Evolutionary conservation across 1,284 basidiomycete genomes (phyloP).

Genomic region (Waitea zeae): DNA sequence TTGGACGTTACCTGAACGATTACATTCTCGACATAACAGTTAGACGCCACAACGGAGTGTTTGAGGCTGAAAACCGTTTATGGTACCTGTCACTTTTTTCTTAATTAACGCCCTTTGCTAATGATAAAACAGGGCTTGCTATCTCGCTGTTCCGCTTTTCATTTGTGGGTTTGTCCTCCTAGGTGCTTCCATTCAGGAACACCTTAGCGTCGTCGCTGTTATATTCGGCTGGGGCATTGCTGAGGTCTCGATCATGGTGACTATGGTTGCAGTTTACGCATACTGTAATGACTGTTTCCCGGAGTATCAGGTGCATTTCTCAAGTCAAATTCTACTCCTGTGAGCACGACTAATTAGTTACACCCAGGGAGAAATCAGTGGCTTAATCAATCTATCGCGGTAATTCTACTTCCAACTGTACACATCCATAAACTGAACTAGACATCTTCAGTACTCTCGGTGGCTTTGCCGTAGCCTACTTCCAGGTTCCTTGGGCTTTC

Average conservation of each 20-base stretch:
- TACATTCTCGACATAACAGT: constrained; percentile 42
- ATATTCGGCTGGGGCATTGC: constrained; percentile 57
- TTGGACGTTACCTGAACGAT: constrained; percentile 52
- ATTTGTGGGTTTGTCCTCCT: constrained; percentile 46
- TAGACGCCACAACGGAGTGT: constrained; percentile 45
- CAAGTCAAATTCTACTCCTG: background rate
- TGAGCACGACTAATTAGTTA: constrained; percentile 2
- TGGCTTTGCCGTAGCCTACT: constrained; percentile 47
- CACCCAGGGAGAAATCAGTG: constrained; percentile 34
- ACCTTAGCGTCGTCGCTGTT: constrained; percentile 33
- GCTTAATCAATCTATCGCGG: constrained; percentile 46
- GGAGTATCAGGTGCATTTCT: constrained; percentile 21
- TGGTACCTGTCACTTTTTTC: constrained; percentile 24
- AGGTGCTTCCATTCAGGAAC: constrained; percentile 38
- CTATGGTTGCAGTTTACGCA: constrained; percentile 48
- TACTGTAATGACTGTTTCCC: constrained; percentile 31
- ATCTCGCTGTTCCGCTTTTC: constrained; percentile 43
- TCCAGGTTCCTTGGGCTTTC: constrained; percentile 41
- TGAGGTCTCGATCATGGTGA: constrained; percentile 41
- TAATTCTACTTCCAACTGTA: too few relatives aligned
- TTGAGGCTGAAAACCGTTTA: constrained; percentile 51
- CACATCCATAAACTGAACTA: too few relatives aligned
- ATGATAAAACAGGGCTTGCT: constrained; percentile 32
- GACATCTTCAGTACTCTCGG: constrained; percentile 34
- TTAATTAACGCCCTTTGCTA: background rate